A percentile compares a stretch with the other conserved stretches of the same genome.
Evolutionary conservation across 352 stramenopile species (phyloP).

Genomic region (Globisporangium recalcitrans): DNA sequence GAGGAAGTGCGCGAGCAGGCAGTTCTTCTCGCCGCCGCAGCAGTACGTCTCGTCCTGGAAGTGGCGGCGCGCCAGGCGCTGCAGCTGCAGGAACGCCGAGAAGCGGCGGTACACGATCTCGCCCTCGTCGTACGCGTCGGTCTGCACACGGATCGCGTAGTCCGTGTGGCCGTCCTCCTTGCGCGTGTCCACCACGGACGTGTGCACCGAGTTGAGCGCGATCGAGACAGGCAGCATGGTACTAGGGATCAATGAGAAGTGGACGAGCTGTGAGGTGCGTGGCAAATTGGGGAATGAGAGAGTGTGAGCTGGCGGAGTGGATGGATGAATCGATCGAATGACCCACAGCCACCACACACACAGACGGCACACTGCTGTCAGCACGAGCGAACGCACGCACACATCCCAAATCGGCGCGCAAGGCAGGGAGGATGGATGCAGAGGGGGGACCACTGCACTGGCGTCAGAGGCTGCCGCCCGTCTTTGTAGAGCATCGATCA

Average conservation of each 20-base stretch:
- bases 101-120: slow-evolving; percentile 81
- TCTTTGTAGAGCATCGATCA: slow-evolving; percentile 6
- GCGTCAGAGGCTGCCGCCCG: slow-evolving; percentile 9
- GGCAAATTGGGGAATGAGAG: slow-evolving; percentile 14
- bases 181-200: slow-evolving; percentile 63
- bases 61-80: slow-evolving; percentile 62
- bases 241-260: slow-evolving; percentile 6
- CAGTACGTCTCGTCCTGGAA: slow-evolving; percentile 59
- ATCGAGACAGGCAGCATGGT: slow-evolving; percentile 33
- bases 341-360: background rate
- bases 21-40: slow-evolving; percentile 62
- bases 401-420: background rate
- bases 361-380: background rate
- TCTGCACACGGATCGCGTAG: slow-evolving; percentile 78
- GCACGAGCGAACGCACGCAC: background rate
- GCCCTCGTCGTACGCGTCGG: slow-evolving; percentile 44
- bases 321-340: background rate
- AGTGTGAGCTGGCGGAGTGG: background rate
- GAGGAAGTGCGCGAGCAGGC: slow-evolving; percentile 63
- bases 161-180: slow-evolving; percentile 79
- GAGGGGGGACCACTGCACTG: slow-evolving; percentile 7
- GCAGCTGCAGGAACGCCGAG: slow-evolving; percentile 82
- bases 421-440: slow-evolving; percentile 1
- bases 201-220: slow-evolving; percentile 49
- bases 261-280: slow-evolving; percentile 1